Conservation (phyloP, 768 basidiomycete genomes). For the Crassisporium funariophilum region DNA sequence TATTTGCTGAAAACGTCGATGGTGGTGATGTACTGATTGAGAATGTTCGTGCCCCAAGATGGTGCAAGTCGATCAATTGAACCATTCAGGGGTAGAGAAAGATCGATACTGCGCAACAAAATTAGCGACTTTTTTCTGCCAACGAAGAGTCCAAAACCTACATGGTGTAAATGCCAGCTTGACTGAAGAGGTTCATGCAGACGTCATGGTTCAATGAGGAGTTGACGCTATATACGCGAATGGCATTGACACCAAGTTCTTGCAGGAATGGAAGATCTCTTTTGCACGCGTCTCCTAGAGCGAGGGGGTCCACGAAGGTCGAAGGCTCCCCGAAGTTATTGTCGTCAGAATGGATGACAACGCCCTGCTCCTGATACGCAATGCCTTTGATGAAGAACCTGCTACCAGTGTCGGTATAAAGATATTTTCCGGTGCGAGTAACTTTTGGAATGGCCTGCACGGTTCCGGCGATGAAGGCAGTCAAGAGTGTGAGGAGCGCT, state of each 20-base stretch:
- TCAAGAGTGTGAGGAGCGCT: constrained; percentile 39
- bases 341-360: constrained; percentile 45
- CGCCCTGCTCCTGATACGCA: constrained; percentile 80
- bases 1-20: constrained; percentile 83
- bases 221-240: constrained; percentile 88
- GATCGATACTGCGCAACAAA: constrained; percentile 69
- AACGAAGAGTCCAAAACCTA: constrained; percentile 39
- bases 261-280: constrained; percentile 81
- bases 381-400: constrained; percentile 90
- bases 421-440: constrained; percentile 73
- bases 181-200: constrained; percentile 79
- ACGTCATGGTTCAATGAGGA: constrained; percentile 80
- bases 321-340: constrained; percentile 73
- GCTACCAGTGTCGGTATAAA: constrained; percentile 73
- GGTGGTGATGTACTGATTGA: constrained; percentile 76
- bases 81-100: constrained; percentile 83
- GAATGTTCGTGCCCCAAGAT: constrained; percentile 79
- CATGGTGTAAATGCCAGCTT: constrained; percentile 89
- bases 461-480: constrained; percentile 43
- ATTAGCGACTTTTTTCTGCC: too few species aligned
- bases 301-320: constrained; percentile 79
- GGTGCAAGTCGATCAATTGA: constrained; percentile 76
- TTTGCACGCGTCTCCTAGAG: constrained; percentile 63
- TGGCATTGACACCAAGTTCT: constrained; percentile 75
- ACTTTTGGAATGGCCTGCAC: constrained; percentile 72